phyloP scores from a whole-genome alignment of 192 early-diverging fungal species.

The Backusella tarrabulga region DNA sequence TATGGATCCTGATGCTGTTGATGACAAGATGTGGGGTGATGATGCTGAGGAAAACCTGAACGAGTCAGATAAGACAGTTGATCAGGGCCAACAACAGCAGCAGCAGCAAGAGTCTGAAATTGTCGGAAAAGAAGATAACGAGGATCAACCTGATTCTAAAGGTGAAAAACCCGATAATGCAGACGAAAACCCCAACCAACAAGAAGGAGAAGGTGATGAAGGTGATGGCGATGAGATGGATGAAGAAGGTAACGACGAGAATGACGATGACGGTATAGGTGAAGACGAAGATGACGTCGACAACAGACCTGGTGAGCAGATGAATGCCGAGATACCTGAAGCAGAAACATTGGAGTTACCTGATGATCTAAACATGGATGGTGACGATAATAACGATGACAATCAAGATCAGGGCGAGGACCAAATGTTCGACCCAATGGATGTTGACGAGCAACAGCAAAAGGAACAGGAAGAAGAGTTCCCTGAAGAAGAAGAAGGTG shows the following conservation, averaged over 20 bases:
- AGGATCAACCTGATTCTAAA: conserved; percentile 41
- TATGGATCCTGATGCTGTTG: conserved; percentile 83
- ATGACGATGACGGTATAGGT: conserved; percentile 45
- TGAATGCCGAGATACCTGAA: conserved; percentile 58
- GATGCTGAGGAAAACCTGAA: conserved; percentile 57
- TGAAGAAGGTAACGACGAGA: conserved; percentile 47
- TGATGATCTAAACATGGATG: conserved; percentile 76
- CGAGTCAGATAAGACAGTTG: conserved; percentile 71
- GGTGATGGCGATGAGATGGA: conserved; percentile 46
- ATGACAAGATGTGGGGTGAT: conserved; percentile 98
- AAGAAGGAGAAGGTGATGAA: conserved; percentile 41
- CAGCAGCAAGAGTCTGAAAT: conserved; percentile 57
- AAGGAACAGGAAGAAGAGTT: conserved; percentile 38
- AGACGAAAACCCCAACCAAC: conserved; percentile 48
- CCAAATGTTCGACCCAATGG: conserved; percentile 51
- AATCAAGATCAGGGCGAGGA: conserved; percentile 48
- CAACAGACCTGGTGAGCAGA: conserved; percentile 48
- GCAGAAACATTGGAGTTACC: conserved; percentile 78
- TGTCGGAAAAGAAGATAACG: conserved; percentile 62
- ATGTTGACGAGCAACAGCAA: conserved; percentile 44
- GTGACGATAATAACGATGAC: conserved; percentile 51
- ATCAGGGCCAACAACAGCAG: conserved; percentile 49
- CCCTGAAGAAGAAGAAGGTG: conserved; percentile 41
- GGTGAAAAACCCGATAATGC: conserved; percentile 37
- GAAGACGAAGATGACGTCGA: conserved; percentile 43